Evolutionary conservation across 768 basidiomycete genomes (phyloP).

Genomic region (Hortiboletus campestris): DNA sequence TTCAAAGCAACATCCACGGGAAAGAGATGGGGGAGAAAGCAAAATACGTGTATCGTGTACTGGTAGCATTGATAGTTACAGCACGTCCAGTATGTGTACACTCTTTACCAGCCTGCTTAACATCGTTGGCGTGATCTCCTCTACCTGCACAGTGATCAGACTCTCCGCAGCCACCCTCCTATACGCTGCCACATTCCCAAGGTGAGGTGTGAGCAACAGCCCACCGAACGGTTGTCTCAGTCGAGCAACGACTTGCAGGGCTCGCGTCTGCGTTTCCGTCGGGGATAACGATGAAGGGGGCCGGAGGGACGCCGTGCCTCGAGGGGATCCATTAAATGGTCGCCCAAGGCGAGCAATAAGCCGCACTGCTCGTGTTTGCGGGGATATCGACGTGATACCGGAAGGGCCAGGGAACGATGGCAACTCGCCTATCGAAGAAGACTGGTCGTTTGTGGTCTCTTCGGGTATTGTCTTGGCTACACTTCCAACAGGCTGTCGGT

Average conservation of each 20-base stretch:
- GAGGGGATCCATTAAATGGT: not conserved
- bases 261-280: not conserved
- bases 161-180: no score
- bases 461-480: no score
- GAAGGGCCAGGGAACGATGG: no score
- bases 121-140: not conserved
- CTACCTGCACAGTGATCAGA: not conserved
- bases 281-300: not conserved
- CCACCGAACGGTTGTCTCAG: not conserved
- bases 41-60: no score
- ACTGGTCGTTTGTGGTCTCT: no score
- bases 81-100: not conserved
- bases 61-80: not conserved
- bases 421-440: no score
- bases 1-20: no score
- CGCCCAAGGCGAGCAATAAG: not conserved
- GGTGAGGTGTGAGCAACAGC: not conserved
- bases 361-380: not conserved
- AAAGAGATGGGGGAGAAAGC: no score
- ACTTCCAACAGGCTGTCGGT: no score
- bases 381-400: rapidly evolving
- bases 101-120: not conserved
- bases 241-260: not conserved
- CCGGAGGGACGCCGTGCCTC: not conserved
- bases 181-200: not conserved